Evolutionary conservation across 163 green algal species (phyloP).

Genomic region (Scenedesmus sp.): DNA sequence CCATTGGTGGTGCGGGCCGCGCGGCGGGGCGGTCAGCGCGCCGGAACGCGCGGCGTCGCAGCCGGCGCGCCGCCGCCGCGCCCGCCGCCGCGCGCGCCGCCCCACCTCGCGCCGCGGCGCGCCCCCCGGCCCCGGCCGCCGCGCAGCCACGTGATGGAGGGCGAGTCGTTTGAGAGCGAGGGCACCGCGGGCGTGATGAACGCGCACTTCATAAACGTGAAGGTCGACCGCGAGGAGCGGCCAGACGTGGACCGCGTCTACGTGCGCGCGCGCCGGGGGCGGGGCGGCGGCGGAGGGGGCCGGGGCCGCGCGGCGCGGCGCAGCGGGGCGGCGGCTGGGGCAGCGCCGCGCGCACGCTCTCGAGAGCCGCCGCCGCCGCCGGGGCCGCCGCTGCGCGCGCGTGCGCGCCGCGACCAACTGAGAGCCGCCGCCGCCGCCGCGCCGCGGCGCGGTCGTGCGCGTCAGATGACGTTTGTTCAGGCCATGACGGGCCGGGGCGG

Average conservation of each 20-base stretch:
- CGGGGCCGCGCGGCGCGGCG: too few species aligned
- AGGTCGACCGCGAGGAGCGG: conserved; percentile 93
- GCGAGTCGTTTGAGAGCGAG: conserved; percentile 84
- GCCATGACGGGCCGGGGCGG: conserved; percentile 58
- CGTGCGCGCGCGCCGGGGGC: conserved; percentile 67
- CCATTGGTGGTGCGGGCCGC: conserved; percentile 75
- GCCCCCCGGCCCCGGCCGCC: too few species aligned
- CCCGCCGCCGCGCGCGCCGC: not conserved
- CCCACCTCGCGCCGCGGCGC: too few species aligned
- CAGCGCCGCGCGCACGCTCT: too few species aligned
- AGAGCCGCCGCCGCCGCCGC: too few species aligned
- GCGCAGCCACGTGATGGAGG: conserved; percentile 90
- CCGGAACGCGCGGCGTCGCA: not conserved
- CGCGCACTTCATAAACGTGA: conserved; percentile 84
- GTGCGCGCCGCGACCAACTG: too few species aligned
- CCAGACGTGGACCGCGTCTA: conserved; percentile 88
- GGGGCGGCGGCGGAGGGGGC: too few species aligned
- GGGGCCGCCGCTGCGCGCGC: conserved; percentile 4
- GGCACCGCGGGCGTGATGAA: conserved; percentile 84
- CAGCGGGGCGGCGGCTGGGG: too few species aligned
- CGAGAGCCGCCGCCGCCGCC: conserved; percentile 1
- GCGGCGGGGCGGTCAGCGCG: not conserved
- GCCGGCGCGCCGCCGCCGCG: not conserved
- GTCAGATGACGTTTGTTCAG: conserved; percentile 81
- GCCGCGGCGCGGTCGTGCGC: too few species aligned